Conservation (phyloP, 1,284 basidiomycete species). For the Filobasidium uniguttulatum region DNA sequence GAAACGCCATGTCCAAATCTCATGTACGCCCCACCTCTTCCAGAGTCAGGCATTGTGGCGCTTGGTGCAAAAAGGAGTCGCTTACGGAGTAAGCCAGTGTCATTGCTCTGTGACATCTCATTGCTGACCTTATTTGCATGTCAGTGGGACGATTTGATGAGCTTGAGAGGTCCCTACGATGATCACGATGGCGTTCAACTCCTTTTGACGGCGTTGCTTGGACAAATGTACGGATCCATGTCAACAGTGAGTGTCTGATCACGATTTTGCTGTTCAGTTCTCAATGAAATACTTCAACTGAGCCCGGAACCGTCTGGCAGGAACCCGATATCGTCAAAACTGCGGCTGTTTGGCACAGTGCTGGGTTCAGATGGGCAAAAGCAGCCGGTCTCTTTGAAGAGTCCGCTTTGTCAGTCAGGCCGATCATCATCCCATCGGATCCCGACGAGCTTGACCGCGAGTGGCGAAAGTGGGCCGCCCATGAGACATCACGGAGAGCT, state of each 20-base stretch:
- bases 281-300: background rate
- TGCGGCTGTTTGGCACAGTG: background rate
- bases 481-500: conserved; percentile 10
- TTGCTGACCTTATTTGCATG: background rate
- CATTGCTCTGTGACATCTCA: background rate
- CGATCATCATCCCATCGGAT: background rate
- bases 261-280: background rate
- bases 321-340: background rate
- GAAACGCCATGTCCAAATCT: background rate
- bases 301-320: background rate
- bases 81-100: conserved; percentile 4
- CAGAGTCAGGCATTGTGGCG: conserved; percentile 14
- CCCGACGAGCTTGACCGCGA: conserved; percentile 5
- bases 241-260: background rate
- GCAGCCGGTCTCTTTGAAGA: background rate
- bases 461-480: conserved; percentile 10
- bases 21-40: background rate
- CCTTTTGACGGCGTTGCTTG: conserved; percentile 11
- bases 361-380: background rate
- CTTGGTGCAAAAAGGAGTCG: conserved; percentile 11
- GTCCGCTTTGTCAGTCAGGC: background rate
- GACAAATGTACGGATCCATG: conserved; percentile 8
- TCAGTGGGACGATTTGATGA: conserved; percentile 13
- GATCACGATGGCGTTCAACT: conserved; percentile 8
- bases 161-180: conserved; percentile 7